Conservation (phyloP, 192 early-diverging fungal species). For the Rhizophagus sp. region DNA sequence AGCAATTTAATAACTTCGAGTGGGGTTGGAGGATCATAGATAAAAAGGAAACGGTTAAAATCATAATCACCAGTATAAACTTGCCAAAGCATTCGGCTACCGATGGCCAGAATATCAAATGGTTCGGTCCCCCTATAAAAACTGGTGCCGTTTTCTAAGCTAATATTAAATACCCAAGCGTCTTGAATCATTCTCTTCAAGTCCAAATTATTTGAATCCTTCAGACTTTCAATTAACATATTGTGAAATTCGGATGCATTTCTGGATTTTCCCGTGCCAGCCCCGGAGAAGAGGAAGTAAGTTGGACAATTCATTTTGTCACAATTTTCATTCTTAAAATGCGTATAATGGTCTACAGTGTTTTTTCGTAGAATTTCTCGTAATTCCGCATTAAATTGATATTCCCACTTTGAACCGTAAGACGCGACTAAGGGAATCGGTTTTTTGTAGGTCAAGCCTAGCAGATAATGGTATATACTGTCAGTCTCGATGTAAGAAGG, state of each 20-base stretch:
- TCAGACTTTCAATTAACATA: slow-evolving; percentile 11
- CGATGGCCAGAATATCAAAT: slow-evolving; percentile 9
- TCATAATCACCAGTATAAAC: slow-evolving; percentile 1
- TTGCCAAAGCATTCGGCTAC: slow-evolving; percentile 24
- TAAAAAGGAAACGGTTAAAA: not conserved
- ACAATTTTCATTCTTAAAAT: not conserved
- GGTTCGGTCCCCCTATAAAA: not conserved
- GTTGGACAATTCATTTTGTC: slow-evolving; percentile 10
- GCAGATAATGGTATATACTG: not conserved
- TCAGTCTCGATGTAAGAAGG: not conserved
- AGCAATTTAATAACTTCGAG: slow-evolving; percentile 5
- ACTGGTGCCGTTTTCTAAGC: slow-evolving; percentile 16
- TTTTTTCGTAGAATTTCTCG: not conserved
- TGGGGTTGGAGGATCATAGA: slow-evolving; percentile 9
- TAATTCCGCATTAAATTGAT: not conserved
- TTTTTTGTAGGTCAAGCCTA: slow-evolving; percentile 16
- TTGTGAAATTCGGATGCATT: slow-evolving; percentile 27
- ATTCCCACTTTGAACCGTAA: slow-evolving; percentile 4
- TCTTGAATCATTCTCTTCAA: slow-evolving; percentile 11
- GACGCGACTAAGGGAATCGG: not conserved
- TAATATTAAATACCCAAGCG: slow-evolving; percentile 26
- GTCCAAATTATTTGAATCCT: slow-evolving; percentile 9
- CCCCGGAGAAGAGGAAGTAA: slow-evolving; percentile 27
- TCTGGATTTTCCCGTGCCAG: slow-evolving; percentile 31
- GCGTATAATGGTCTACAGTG: not conserved